Percentiles rank a stretch among this genome's conserved stretches.
These are phyloP conservation scores for Spathaspora sp. DNA, from an alignment of 805 yeast genomes.

Conservation along the genomic window DNA sequence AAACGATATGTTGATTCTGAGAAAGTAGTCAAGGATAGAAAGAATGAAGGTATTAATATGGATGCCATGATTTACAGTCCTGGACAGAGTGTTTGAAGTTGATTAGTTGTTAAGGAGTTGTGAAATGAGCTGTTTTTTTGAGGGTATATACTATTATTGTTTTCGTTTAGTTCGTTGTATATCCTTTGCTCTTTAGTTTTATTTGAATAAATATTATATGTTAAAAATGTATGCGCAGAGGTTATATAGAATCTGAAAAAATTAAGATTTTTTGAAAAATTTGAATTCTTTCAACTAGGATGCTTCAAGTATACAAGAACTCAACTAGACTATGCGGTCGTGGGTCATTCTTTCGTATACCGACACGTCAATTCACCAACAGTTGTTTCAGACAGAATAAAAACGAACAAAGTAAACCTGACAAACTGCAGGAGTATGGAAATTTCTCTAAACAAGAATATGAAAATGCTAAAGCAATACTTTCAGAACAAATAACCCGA, in stretches of 20 bases:
- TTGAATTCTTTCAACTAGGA: not conserved
- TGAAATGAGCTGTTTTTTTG: not conserved
- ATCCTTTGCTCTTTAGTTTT: not conserved
- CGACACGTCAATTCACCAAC: not conserved
- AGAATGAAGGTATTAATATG: conserved; percentile 8
- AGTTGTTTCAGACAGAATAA: not conserved
- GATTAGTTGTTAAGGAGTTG: not conserved
- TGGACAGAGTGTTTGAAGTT: not conserved
- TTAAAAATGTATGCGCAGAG: not conserved
- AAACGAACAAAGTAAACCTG: not conserved
- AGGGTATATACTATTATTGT: not conserved
- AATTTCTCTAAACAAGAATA: conserved; percentile 36
- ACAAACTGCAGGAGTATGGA: conserved; percentile 11
- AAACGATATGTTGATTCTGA: conserved; percentile 5
- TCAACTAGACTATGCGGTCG: not conserved
- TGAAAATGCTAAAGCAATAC: conserved; percentile 31
- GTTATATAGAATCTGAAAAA: not conserved
- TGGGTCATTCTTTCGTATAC: not conserved
- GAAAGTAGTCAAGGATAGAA: conserved; percentile 4
- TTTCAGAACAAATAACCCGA: conserved; percentile 26
- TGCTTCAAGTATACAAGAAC: not conserved
- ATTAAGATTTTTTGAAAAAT: not conserved
- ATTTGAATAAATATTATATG: not conserved
- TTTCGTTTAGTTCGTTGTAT: not conserved
- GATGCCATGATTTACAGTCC: conserved; percentile 10